Conservation (phyloP, 2,329 filamentous ascomycete genomes). For the Ceratocystis ficicola region DNA sequence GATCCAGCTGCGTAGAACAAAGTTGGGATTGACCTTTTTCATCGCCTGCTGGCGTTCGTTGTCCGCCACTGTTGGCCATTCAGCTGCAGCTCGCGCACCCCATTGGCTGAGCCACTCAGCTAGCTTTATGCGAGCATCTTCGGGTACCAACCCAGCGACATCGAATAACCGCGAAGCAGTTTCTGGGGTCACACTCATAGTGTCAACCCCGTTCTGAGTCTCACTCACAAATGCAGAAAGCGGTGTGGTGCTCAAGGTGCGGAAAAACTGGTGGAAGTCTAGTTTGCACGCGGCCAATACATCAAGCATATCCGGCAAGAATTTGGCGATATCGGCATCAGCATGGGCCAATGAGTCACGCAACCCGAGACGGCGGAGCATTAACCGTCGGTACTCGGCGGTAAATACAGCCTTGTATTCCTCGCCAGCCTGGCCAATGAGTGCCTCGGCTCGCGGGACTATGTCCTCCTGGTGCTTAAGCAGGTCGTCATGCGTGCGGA, state of each 20-base stretch:
- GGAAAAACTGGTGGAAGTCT: slow-evolving; percentile 92
- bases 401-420: slow-evolving; percentile 84
- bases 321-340: slow-evolving; percentile 64
- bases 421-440: slow-evolving; percentile 70
- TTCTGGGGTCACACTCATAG: slow-evolving; percentile 45
- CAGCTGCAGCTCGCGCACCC: slow-evolving; percentile 57
- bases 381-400: slow-evolving; percentile 75
- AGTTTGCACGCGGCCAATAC: slow-evolving; percentile 68
- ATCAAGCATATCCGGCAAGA: slow-evolving; percentile 64
- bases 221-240: slow-evolving; percentile 42
- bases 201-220: neutral
- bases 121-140: slow-evolving; percentile 53
- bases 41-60: slow-evolving; percentile 56
- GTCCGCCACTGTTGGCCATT: slow-evolving; percentile 54
- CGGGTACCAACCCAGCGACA: slow-evolving; percentile 57
- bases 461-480: slow-evolving; percentile 45
- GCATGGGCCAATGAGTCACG: slow-evolving; percentile 56
- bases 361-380: slow-evolving; percentile 62
- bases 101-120: slow-evolving; percentile 73
- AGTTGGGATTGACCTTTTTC: slow-evolving; percentile 85
- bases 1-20: slow-evolving; percentile 81
- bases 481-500: slow-evolving; percentile 30
- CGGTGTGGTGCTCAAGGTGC: slow-evolving; percentile 55
- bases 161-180: slow-evolving; percentile 33
- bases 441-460: slow-evolving; percentile 62